A percentile compares a stretch with the other conserved stretches of the same genome.
Conservation (phyloP, 2,329 filamentous ascomycete species). For the Paecilomyces niveus region DNA sequence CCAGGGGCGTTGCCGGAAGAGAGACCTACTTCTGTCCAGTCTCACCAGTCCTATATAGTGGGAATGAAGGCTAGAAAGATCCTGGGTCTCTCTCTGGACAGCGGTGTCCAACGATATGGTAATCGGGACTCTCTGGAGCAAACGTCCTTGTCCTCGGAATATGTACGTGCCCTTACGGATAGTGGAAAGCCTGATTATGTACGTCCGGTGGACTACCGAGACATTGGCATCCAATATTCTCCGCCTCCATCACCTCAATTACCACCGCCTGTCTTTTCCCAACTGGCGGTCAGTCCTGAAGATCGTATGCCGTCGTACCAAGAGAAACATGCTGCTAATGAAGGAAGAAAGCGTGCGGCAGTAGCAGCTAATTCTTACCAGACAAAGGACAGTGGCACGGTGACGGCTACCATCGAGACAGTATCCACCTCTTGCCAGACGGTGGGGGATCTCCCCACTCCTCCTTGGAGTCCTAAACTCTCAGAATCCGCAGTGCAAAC, state of each 20-base stretch:
- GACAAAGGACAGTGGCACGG: constrained; percentile 22
- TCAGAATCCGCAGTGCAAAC: constrained; percentile 9
- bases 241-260: constrained; percentile 65
- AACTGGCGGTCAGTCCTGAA: constrained; percentile 16
- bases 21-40: constrained; percentile 33
- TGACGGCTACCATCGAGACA: constrained; percentile 28
- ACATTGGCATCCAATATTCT: constrained; percentile 75
- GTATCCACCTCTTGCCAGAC: constrained; percentile 39
- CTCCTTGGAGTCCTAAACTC: constrained; percentile 27
- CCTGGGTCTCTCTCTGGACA: constrained; percentile 36
- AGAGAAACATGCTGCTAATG: not conserved
- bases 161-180: constrained; percentile 35
- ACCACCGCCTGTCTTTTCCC: constrained; percentile 10
- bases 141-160: constrained; percentile 5
- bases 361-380: constrained; percentile 4
- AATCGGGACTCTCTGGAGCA: constrained; percentile 11
- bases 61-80: constrained; percentile 38
- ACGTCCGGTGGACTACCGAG: constrained; percentile 54
- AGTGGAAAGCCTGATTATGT: constrained; percentile 23
- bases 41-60: constrained; percentile 26
- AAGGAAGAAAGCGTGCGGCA: not conserved
- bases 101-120: constrained; percentile 17
- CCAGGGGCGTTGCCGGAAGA: constrained; percentile 38
- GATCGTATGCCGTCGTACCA: not conserved
- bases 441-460: constrained; percentile 27